phyloP scores from a whole-genome alignment of 768 basidiomycete species.

The Boletus huronensis region DNA sequence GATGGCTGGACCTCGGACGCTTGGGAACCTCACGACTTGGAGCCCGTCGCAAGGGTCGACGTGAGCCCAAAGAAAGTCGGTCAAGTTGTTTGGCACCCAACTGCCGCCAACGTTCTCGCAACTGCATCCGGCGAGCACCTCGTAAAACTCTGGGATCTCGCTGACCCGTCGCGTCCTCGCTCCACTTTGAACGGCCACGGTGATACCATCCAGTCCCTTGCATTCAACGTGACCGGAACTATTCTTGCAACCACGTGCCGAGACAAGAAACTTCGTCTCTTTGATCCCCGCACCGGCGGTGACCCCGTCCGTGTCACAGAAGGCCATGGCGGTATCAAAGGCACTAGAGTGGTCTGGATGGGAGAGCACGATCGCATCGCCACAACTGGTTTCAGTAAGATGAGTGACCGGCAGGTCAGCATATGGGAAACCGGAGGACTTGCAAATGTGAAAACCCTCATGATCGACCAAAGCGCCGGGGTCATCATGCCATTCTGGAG shows the following conservation, averaged over 20 bases:
- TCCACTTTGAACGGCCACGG: slow-evolving; percentile 67
- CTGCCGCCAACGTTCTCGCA: slow-evolving; percentile 82
- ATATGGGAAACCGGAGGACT: slow-evolving; percentile 87
- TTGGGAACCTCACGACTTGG: slow-evolving; percentile 81
- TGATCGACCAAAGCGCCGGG: slow-evolving; percentile 87
- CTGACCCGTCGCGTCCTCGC: slow-evolving; percentile 61
- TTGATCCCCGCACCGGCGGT: slow-evolving; percentile 80
- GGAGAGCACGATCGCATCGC: slow-evolving; percentile 85
- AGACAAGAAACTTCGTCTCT: slow-evolving; percentile 88
- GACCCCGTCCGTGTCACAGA: slow-evolving; percentile 83
- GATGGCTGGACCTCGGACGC: slow-evolving; percentile 82
- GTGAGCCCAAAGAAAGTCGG: slow-evolving; percentile 87
- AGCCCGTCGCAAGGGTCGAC: slow-evolving; percentile 78
- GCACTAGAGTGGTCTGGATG: slow-evolving; percentile 85
- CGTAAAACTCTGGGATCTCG: slow-evolving; percentile 90
- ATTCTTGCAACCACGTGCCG: slow-evolving; percentile 86
- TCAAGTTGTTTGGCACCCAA: slow-evolving; percentile 92
- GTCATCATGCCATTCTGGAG: slow-evolving; percentile 98
- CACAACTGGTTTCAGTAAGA: slow-evolving; percentile 95
- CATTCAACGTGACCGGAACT: slow-evolving; percentile 79
- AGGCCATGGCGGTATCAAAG: slow-evolving; percentile 92
- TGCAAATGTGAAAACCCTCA: slow-evolving; percentile 69
- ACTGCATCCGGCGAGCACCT: slow-evolving; percentile 79
- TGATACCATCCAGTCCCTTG: slow-evolving; percentile 83
- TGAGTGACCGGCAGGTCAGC: slow-evolving; percentile 88